These are phyloP conservation scores for Stylonectria norvegica DNA, from an alignment of 2,329 filamentous ascomycete genomes.

Conservation along the genomic window DNA sequence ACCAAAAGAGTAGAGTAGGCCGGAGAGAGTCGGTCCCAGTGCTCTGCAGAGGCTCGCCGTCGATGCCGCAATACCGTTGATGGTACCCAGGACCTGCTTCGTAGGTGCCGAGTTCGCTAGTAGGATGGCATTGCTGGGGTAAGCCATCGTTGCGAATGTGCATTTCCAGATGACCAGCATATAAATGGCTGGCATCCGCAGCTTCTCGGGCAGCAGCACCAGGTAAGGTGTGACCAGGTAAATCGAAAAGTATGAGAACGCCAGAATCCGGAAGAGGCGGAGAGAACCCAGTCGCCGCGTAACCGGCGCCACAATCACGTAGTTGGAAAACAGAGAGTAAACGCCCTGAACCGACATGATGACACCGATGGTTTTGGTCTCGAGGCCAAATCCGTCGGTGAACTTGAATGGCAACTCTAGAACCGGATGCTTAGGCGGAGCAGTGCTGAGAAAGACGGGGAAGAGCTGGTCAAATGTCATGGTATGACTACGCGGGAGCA, in stretches of 20 bases:
- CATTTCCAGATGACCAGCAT: slow-evolving; percentile 84
- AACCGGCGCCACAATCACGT: slow-evolving; percentile 78
- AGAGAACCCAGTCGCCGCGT: slow-evolving; percentile 74
- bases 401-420: slow-evolving; percentile 80
- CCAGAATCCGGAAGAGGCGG: slow-evolving; percentile 75
- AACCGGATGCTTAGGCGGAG: slow-evolving; percentile 46
- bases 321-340: slow-evolving; percentile 83
- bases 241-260: slow-evolving; percentile 79
- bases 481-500: slow-evolving; percentile 65
- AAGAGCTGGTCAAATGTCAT: slow-evolving; percentile 95
- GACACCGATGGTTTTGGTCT: slow-evolving; percentile 79
- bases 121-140: slow-evolving; percentile 85
- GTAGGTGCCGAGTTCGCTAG: slow-evolving; percentile 85
- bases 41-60: slow-evolving; percentile 86
- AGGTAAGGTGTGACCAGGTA: slow-evolving; percentile 89
- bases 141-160: slow-evolving; percentile 85
- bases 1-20: slow-evolving; percentile 77
- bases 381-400: slow-evolving; percentile 77
- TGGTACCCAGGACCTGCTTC: slow-evolving; percentile 78
- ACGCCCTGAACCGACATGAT: slow-evolving; percentile 86
- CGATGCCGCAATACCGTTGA: slow-evolving; percentile 90
- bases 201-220: slow-evolving; percentile 69
- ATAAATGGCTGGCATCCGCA: slow-evolving; percentile 74
- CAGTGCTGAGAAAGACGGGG: slow-evolving; percentile 83
- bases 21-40: slow-evolving; percentile 84